Conservation (phyloP, 2,329 filamentous ascomycete species). For the Thelonectria blattea region DNA sequence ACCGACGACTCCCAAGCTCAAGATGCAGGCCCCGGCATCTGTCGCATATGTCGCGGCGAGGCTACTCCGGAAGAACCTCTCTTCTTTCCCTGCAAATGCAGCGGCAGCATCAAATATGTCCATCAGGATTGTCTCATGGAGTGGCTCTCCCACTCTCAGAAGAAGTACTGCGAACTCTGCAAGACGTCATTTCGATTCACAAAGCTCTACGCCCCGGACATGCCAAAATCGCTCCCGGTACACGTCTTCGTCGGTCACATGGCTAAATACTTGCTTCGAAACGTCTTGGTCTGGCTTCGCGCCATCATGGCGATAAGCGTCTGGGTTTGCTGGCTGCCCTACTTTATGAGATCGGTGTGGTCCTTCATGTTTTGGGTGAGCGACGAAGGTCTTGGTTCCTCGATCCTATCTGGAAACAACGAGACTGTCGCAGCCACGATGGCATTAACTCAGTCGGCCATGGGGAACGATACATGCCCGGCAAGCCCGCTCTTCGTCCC, state of each 20-base stretch:
- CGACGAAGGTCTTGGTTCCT: slow-evolving; percentile 68
- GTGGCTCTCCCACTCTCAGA: slow-evolving; percentile 97
- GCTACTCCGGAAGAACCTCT: slow-evolving; percentile 81
- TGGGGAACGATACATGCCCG: slow-evolving; percentile 42
- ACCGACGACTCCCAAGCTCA: slow-evolving; percentile 39
- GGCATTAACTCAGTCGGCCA: slow-evolving; percentile 41
- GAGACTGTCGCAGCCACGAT: slow-evolving; percentile 32
- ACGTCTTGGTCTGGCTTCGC: slow-evolving; percentile 78
- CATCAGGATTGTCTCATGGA: slow-evolving; percentile 99
- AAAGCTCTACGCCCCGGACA: slow-evolving; percentile 92
- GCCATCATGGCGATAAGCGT: slow-evolving; percentile 80
- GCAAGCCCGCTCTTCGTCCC: slow-evolving; percentile 44
- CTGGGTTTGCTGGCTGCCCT: slow-evolving; percentile 89
- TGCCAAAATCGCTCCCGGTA: slow-evolving; percentile 84
- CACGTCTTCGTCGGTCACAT: slow-evolving; percentile 83
- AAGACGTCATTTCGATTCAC: slow-evolving; percentile 98
- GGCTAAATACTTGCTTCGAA: slow-evolving; percentile 72
- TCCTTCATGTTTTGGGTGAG: slow-evolving; percentile 93
- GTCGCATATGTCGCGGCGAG: slow-evolving; percentile 94
- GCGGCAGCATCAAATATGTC: slow-evolving; percentile 97
- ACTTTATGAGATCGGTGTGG: slow-evolving; percentile 91
- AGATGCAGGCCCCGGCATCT: slow-evolving; percentile 70
- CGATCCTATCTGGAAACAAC: slow-evolving; percentile 37
- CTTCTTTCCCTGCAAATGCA: slow-evolving; percentile 98
- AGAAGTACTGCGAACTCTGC: slow-evolving; percentile 99